Conservation (phyloP, 2,329 filamentous ascomycete genomes). For the Ophiosphaerella korrae region DNA sequence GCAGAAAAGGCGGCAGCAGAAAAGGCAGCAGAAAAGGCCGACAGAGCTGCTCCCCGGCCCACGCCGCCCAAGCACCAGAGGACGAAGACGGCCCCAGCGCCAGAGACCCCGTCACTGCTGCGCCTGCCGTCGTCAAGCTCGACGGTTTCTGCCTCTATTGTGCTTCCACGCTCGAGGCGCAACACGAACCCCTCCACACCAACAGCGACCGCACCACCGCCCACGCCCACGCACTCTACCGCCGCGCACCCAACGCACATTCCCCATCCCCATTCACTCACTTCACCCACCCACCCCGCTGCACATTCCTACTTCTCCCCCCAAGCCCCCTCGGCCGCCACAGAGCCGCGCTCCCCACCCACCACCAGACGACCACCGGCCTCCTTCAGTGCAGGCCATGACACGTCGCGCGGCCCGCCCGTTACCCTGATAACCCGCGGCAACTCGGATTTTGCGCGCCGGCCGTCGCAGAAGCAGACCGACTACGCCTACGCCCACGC, state of each 20-base stretch:
- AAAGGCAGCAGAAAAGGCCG: not conserved
- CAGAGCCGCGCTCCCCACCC: slow-evolving; percentile 37
- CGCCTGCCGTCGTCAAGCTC: slow-evolving; percentile 39
- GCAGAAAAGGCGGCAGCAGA: not conserved
- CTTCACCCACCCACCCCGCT: not conserved
- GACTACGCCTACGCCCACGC: slow-evolving; percentile 35
- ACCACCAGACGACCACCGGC: slow-evolving; percentile 50
- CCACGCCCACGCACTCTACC: slow-evolving; percentile 13
- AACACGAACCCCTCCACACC: slow-evolving; percentile 37
- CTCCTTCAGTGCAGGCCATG: slow-evolving; percentile 57
- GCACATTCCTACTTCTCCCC: slow-evolving; percentile 40
- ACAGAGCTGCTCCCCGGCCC: not conserved
- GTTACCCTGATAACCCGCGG: slow-evolving; percentile 57
- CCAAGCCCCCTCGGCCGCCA: slow-evolving; percentile 32
- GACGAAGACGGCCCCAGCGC: slow-evolving; percentile 32
- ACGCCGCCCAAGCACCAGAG: slow-evolving; percentile 29
- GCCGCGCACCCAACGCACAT: not conserved
- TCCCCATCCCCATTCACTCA: not conserved
- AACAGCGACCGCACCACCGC: slow-evolving; percentile 9
- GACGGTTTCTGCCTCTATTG: slow-evolving; percentile 20
- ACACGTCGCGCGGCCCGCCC: slow-evolving; percentile 56
- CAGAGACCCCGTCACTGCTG: slow-evolving; percentile 31
- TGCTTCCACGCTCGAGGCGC: slow-evolving; percentile 23
- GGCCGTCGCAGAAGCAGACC: slow-evolving; percentile 31
- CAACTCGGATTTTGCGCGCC: slow-evolving; percentile 40